Percentiles rank a stretch among this genome's conserved stretches.
phyloP scores from a whole-genome alignment of 768 basidiomycete genomes.

The Candolleomyces eurysporus region DNA sequence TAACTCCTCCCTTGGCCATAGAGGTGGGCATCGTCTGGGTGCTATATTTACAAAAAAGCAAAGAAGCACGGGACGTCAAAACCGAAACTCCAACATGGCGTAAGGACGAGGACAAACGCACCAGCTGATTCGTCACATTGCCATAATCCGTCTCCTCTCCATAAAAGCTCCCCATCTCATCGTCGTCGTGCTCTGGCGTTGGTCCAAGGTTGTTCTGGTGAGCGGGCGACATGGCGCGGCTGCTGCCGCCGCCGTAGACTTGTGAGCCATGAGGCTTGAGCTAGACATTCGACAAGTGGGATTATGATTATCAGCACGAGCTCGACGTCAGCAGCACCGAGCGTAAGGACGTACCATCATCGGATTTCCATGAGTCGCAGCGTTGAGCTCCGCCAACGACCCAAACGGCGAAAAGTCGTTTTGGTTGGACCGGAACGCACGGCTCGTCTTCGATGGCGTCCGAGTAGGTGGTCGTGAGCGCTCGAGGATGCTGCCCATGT shows the following conservation, averaged over 20 bases:
- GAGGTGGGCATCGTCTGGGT: constrained; percentile 6
- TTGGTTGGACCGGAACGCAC: neutral
- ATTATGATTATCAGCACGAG: no score
- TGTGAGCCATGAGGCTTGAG: neutral
- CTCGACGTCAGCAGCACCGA: neutral
- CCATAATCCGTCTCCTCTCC: constrained; percentile 2
- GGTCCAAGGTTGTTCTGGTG: neutral
- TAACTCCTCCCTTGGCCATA: neutral
- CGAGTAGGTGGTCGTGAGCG: neutral
- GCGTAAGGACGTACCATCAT: neutral
- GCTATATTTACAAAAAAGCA: neutral
- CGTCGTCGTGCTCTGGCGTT: neutral
- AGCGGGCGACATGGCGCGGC: neutral
- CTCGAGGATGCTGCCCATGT: neutral
- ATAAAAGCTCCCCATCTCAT: constrained; percentile 7
- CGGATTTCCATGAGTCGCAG: neutral
- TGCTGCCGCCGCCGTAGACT: neutral
- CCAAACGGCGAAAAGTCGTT: constrained; percentile 10
- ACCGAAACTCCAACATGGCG: neutral
- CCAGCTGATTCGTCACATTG: neutral
- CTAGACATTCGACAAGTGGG: no score
- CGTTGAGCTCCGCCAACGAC: constrained; percentile 7
- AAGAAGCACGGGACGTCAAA: no score
- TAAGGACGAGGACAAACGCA: neutral
- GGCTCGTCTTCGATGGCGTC: neutral